A percentile compares a stretch with the other conserved stretches of the same genome.
phyloP scores from a whole-genome alignment of 31 red algal species.

The Asparagopsis taxiformis region DNA sequence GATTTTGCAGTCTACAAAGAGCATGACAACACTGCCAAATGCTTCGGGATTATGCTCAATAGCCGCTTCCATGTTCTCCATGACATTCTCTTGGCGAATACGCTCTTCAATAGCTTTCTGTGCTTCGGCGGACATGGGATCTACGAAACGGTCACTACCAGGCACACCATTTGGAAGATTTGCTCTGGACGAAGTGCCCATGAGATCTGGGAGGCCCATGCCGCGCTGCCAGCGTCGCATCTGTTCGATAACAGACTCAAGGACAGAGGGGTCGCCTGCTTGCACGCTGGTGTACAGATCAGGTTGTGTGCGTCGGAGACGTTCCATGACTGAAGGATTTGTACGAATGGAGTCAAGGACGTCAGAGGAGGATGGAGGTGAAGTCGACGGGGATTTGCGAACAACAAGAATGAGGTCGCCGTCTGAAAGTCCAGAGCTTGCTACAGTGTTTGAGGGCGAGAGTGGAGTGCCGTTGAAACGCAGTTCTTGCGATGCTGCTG shows the following conservation, averaged over 20 bases:
- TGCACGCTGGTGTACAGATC: not conserved
- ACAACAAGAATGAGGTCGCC: not conserved
- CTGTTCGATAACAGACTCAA: too few relatives aligned
- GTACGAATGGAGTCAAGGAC: too few relatives aligned
- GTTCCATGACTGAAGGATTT: too few relatives aligned
- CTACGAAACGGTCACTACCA: too few relatives aligned
- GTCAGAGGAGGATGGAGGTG: not conserved
- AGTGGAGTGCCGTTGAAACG: not conserved
- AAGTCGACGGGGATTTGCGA: not conserved
- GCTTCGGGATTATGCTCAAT: slow-evolving; percentile 85
- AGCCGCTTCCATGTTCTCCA: slow-evolving; percentile 80
- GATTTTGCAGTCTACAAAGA: slow-evolving; percentile 80
- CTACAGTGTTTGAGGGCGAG: not conserved
- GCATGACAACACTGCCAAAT: slow-evolving; percentile 80
- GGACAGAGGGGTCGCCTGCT: not conserved
- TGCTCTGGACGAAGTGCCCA: too few relatives aligned
- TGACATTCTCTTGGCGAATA: slow-evolving; percentile 73
- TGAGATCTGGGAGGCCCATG: too few relatives aligned
- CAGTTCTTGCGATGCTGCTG: not conserved
- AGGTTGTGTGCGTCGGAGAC: not conserved
- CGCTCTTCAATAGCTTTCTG: slow-evolving; percentile 55
- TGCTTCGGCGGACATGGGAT: slow-evolving; percentile 54
- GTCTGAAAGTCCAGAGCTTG: not conserved
- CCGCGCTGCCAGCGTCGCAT: too few relatives aligned
- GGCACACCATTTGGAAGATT: too few relatives aligned